These are phyloP conservation scores for Globisporangium spinosum DNA, from an alignment of 352 stramenopile species.

Conservation along the genomic window DNA sequence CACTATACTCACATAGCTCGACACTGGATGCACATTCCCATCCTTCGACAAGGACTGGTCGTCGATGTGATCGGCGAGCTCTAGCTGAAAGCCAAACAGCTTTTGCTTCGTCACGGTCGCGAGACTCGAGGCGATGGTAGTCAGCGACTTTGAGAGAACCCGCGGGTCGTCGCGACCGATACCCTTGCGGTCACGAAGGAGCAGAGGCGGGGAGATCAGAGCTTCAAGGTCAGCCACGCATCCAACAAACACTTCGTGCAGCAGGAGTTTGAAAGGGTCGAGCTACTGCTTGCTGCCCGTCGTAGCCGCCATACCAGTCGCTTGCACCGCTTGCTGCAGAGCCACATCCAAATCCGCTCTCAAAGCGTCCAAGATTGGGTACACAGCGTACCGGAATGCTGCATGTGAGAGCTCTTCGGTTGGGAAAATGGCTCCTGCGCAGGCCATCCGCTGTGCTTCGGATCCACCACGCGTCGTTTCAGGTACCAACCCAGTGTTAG, in stretches of 20 bases:
- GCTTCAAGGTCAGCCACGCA: constrained; percentile 33
- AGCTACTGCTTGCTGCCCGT: constrained; percentile 19
- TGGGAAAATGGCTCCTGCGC: constrained; percentile 40
- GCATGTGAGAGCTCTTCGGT: constrained; percentile 61
- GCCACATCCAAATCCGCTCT: constrained; percentile 40
- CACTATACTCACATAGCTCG: constrained; percentile 54
- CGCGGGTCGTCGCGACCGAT: constrained; percentile 64
- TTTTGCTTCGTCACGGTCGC: constrained; percentile 50
- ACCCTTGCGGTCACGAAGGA: constrained; percentile 63
- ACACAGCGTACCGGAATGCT: constrained; percentile 48
- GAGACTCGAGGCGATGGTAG: constrained; percentile 35
- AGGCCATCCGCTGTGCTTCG: constrained; percentile 12
- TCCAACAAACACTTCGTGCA: constrained; percentile 49
- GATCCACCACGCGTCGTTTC: background rate
- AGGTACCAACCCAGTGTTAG: background rate
- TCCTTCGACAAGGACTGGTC: constrained; percentile 62
- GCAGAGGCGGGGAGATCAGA: constrained; percentile 43
- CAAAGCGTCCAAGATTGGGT: constrained; percentile 54
- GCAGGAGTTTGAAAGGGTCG: constrained; percentile 48
- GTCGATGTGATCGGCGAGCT: constrained; percentile 36
- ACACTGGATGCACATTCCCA: constrained; percentile 74
- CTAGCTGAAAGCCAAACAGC: constrained; percentile 59
- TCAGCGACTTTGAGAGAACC: constrained; percentile 48
- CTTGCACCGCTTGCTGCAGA: constrained; percentile 13
- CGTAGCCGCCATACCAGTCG: constrained; percentile 4